Base-by-base conservation (phyloP, 108 stramenopile species). In the Nitzschia putrida region DNA sequence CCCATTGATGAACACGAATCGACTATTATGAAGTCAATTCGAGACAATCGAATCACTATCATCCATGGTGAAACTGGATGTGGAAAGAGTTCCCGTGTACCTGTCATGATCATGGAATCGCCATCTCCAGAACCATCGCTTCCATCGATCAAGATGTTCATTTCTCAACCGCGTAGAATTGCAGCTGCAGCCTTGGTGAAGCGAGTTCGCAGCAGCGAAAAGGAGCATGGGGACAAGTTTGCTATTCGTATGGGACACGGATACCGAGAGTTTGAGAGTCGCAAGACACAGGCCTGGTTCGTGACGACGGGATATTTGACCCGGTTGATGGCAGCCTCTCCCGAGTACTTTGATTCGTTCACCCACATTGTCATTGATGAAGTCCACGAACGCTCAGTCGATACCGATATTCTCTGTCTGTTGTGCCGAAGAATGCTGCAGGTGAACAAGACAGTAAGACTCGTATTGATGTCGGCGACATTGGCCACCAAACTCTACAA, bases 381-480 rank as follows among this genome's bases (percentile, higher is more conserved):
- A 69, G 87, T 93, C 14, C 89, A 93, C 59, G 92, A 90, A 55
- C 83, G 96, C n/a, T 86, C 86, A 26, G 88, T 95, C 8, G 92
- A 95, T 57, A 80, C 84, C 3, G 90, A 91, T 56, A 78, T 97
- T n/a, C 71, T 97, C 0, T 95, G 94, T 54, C 73, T 93, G 16
- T 66, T 98, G 23, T 88, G 88, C 64, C 79, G 88, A 29, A 79
- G 95, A 3, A 76, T 96, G 18, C 66, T 98, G 44, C 63, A 66
- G 7, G 73, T 66, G 24, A 89, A 95, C 66, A 77, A 80, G 41
- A 61, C 60, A 18, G 86, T 96, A 20, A 83, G 94, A 11, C 66
- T 98, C 9, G 84, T 98, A 11, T 74, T 98, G 34, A 98, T 97
- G 97, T 84, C 82, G 24, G 97, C 97, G 26, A 98, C 97, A 8